phyloP scores from a whole-genome alignment of 805 yeast species.

The Blastobotrys parvus region DNA sequence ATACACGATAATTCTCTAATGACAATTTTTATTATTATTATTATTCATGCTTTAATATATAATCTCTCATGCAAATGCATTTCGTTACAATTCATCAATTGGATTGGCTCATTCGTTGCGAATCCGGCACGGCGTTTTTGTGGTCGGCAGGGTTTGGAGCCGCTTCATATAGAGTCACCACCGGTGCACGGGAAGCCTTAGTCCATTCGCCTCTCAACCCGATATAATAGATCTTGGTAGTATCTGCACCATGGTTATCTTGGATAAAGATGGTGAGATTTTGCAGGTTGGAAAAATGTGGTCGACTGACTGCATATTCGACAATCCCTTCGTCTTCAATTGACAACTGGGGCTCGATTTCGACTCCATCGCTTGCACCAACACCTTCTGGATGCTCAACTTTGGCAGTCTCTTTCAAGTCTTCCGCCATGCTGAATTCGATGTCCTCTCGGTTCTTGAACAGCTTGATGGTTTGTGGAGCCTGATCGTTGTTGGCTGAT shows the following conservation, averaged over 20 bases:
- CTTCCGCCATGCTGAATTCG: conserved; percentile 61
- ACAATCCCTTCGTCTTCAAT: conserved; percentile 48
- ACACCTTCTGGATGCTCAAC: conserved; percentile 55
- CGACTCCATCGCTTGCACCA: conserved; percentile 32
- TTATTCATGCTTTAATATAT: too few relatives aligned
- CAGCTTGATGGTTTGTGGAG: conserved; percentile 62
- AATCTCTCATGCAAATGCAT: too few relatives aligned
- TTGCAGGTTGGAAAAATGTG: conserved; percentile 59
- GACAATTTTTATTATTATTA: too few relatives aligned
- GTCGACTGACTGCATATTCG: conserved; percentile 76
- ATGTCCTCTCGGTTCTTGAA: conserved; percentile 61
- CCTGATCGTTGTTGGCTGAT: conserved; percentile 49
- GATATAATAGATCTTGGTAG: conserved; percentile 52
- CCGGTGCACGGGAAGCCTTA: conserved; percentile 47
- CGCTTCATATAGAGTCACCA: conserved; percentile 72
- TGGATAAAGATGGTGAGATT: conserved; percentile 62
- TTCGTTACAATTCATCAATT: too few relatives aligned
- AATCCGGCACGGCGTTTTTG: conserved; percentile 25
- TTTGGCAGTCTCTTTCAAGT: conserved; percentile 40
- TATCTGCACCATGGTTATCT: conserved; percentile 53
- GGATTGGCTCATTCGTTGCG: neutral
- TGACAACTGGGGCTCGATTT: conserved; percentile 4
- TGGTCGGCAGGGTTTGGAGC: conserved; percentile 94
- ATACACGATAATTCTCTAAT: too few relatives aligned
- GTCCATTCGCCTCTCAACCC: conserved; percentile 64